Evolutionary conservation across 2,329 filamentous ascomycete genomes (phyloP).

Genomic region (Colletotrichum truncatum): DNA sequence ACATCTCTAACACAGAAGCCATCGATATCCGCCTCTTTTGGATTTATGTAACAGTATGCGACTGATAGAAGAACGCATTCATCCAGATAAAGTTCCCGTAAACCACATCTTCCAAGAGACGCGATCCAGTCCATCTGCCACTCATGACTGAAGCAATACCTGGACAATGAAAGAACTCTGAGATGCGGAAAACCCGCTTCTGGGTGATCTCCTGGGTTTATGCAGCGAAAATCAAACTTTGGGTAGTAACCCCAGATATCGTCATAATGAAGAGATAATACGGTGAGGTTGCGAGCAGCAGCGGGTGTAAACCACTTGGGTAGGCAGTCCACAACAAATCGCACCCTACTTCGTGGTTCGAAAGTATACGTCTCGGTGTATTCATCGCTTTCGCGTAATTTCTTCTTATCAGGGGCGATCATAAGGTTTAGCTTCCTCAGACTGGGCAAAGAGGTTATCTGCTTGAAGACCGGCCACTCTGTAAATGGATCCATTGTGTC

Average conservation of each 20-base stretch:
- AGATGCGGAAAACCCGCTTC: constrained; percentile 45
- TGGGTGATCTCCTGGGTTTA: not conserved
- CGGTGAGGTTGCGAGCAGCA: constrained; percentile 34
- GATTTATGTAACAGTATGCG: not conserved
- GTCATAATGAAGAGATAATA: constrained; percentile 48
- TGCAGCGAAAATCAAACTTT: constrained; percentile 42
- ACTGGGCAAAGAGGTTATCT: not conserved
- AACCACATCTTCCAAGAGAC: constrained; percentile 43
- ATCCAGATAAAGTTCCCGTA: constrained; percentile 52
- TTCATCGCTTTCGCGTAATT: not conserved
- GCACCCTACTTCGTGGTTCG: too few relatives aligned
- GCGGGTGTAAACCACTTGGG: constrained; percentile 34
- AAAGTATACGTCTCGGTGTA: not conserved
- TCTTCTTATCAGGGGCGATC: not conserved
- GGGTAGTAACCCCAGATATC: constrained; percentile 51
- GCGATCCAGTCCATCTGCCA: constrained; percentile 57
- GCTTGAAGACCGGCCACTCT: not conserved
- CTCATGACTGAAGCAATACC: constrained; percentile 51
- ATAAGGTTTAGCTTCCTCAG: not conserved
- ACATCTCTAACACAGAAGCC: not conserved
- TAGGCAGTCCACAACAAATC: constrained; percentile 31
- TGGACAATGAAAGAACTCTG: constrained; percentile 48
- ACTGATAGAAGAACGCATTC: constrained; percentile 40
- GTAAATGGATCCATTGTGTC: not conserved
- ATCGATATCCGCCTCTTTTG: not conserved